Evolutionary conservation across 768 basidiomycete genomes (phyloP).

Genomic region (Scleroderma citrinum): DNA sequence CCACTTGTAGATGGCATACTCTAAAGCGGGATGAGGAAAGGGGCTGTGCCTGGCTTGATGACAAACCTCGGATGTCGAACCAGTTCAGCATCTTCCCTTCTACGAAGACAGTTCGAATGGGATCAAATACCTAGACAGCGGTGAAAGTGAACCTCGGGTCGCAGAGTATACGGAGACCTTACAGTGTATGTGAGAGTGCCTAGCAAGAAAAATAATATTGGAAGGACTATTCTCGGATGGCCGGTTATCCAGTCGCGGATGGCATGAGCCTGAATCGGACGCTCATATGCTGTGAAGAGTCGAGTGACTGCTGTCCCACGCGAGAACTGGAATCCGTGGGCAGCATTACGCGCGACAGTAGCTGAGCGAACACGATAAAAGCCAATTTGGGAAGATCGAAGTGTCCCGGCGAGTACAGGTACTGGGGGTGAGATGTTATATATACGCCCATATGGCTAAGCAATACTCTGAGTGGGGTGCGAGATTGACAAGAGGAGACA

Average conservation of each 20-base stretch:
- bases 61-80: constrained; percentile 71
- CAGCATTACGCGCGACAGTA: constrained; percentile 74
- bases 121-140: constrained; percentile 77
- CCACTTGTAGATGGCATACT: constrained; percentile 75
- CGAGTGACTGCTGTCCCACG: constrained; percentile 30
- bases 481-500: constrained; percentile 18
- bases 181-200: constrained; percentile 88
- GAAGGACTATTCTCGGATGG: constrained; percentile 85
- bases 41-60: not conserved
- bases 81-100: constrained; percentile 77
- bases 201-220: constrained; percentile 79
- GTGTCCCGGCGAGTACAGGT: constrained; percentile 58
- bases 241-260: constrained; percentile 74
- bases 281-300: constrained; percentile 54
- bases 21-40: constrained; percentile 29
- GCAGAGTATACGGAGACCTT: constrained; percentile 18
- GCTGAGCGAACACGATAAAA: constrained; percentile 65
- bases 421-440: constrained; percentile 54
- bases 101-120: constrained; percentile 79
- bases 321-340: constrained; percentile 52
- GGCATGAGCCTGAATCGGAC: constrained; percentile 57
- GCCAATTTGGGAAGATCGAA: constrained; percentile 57
- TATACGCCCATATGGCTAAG: constrained; percentile 79
- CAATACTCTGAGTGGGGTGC: constrained; percentile 1
- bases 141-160: not conserved